Evolutionary conservation across 2,329 filamentous ascomycete species (phyloP).

Genomic region (Pestalotiopsis sp.): DNA sequence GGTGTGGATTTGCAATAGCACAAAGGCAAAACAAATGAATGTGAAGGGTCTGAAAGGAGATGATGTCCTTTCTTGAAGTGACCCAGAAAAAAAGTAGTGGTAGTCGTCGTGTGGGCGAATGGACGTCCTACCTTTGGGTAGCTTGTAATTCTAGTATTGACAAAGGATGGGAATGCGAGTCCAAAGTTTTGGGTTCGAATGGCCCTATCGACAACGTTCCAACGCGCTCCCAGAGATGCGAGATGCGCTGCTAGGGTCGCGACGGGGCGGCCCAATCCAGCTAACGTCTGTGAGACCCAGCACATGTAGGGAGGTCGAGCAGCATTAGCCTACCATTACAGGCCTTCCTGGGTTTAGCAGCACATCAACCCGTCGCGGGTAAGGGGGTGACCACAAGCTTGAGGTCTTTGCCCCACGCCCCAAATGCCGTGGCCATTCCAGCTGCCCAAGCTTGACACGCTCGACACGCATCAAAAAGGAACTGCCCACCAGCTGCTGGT

Average conservation of each 20-base stretch:
- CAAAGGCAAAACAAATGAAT: slow-evolving; percentile 6
- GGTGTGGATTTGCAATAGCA: neutral
- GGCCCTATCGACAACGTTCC: neutral
- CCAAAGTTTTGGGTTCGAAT: neutral
- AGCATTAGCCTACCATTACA: neutral
- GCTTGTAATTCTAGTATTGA: neutral
- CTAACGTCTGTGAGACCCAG: neutral
- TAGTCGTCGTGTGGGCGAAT: slow-evolving; percentile 7
- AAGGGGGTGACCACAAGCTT: neutral
- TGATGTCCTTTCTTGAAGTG: neutral
- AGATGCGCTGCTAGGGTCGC: slow-evolving; percentile 1
- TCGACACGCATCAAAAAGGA: neutral
- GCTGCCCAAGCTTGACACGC: neutral
- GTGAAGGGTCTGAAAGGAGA: slow-evolving; percentile 2
- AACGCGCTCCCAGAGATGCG: neutral
- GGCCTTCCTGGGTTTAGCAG: neutral
- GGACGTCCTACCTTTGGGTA: neutral
- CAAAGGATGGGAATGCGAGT: neutral
- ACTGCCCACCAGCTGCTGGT: neutral
- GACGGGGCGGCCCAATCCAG: neutral
- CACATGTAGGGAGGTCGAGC: neutral
- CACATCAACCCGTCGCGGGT: neutral
- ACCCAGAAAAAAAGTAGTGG: neutral
- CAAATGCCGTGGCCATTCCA: neutral
- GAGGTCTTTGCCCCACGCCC: neutral